phyloP scores from a whole-genome alignment of 2,329 filamentous ascomycete species.

The Lachnellula arida region DNA sequence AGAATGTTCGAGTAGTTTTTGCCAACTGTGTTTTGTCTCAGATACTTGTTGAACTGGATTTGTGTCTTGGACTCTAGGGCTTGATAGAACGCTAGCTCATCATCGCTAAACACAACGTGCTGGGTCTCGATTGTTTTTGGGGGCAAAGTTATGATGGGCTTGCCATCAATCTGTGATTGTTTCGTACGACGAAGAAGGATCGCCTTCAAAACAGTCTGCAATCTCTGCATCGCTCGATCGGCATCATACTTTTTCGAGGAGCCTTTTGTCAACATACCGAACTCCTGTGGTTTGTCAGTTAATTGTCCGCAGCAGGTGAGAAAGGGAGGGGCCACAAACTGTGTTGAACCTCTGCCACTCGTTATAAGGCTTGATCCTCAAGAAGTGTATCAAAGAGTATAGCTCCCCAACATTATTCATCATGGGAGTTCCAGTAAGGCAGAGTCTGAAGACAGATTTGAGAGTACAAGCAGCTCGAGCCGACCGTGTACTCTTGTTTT shows the following conservation, averaged over 20 bases:
- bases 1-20: conserved; percentile 76
- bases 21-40: conserved; percentile 62
- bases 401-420: conserved; percentile 81
- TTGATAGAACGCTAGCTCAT: conserved; percentile 61
- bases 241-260: conserved; percentile 11
- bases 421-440: conserved; percentile 79
- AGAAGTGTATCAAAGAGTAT: conserved; percentile 71
- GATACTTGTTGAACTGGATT: conserved; percentile 71
- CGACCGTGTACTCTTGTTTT: conserved; percentile 62
- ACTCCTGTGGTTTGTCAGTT: conserved; percentile 18
- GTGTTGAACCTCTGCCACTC: conserved; percentile 56
- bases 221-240: conserved; percentile 56
- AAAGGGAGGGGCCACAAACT: conserved; percentile 35
- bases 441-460: conserved; percentile 60
- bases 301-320: conserved; percentile 12
- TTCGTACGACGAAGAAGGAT: conserved; percentile 82
- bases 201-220: conserved; percentile 73
- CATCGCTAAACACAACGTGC: conserved; percentile 61
- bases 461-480: conserved; percentile 57
- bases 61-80: conserved; percentile 63
- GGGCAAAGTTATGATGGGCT: conserved; percentile 67
- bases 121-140: conserved; percentile 57
- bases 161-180: conserved; percentile 70
- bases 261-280: conserved; percentile 26
- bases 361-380: conserved; percentile 71